These are phyloP conservation scores for Trichosanthes truncata DNA, from an alignment of 306 rosid species.

Conservation along the genomic window DNA sequence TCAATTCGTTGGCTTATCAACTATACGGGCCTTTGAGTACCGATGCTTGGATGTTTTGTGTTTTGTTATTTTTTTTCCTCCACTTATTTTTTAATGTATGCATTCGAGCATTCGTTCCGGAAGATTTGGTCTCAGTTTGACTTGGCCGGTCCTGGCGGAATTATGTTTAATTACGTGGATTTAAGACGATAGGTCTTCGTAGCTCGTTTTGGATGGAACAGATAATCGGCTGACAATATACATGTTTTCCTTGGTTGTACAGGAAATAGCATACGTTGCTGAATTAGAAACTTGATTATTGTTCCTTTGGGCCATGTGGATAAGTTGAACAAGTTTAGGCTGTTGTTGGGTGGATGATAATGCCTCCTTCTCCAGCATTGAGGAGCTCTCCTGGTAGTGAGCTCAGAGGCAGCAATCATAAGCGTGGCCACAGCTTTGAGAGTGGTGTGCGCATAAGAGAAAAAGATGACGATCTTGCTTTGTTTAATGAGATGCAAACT, in stretches of 20 bases:
- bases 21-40: constrained; percentile 13
- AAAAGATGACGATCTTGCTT: constrained; percentile 71
- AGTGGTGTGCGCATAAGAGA: constrained; percentile 46
- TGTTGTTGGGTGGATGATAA: constrained; percentile 28
- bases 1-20: constrained; percentile 16
- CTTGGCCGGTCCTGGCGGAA: constrained; percentile 19
- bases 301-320: constrained; percentile 18
- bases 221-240: background rate
- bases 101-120: constrained; percentile 10
- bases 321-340: constrained; percentile 14
- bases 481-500: constrained; percentile 66
- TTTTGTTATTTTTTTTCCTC: constrained; percentile 9
- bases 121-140: constrained; percentile 30
- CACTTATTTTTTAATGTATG: constrained; percentile 12
- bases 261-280: background rate
- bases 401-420: constrained; percentile 42
- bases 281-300: background rate
- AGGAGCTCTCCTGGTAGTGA: constrained; percentile 67
- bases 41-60: constrained; percentile 26
- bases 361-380: constrained; percentile 78
- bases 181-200: background rate
- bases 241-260: background rate
- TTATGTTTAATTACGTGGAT: background rate
- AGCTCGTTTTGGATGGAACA: background rate
- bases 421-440: constrained; percentile 68